Conservation (phyloP, 352 stramenopile species). For the Aphanomyces cochlioides region DNA sequence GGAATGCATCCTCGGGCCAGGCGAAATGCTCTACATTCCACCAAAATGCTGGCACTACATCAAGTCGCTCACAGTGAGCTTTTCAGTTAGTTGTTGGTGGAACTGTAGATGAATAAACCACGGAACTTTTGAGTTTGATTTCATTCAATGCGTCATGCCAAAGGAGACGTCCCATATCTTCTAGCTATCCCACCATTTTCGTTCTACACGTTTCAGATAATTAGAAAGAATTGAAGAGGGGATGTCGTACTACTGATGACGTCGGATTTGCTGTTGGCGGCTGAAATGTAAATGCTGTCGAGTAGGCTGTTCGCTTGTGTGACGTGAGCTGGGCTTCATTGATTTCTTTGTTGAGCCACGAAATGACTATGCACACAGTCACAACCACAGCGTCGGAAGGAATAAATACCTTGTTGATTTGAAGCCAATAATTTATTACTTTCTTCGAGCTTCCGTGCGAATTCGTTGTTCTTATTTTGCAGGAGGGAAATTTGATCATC, state of each 20-base stretch:
- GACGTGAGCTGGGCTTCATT: slow-evolving; percentile 82
- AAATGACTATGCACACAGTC: slow-evolving; percentile 55
- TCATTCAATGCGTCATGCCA: too few relatives aligned
- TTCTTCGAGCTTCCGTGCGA: slow-evolving; percentile 83
- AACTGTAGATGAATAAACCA: neutral
- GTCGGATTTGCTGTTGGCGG: slow-evolving; percentile 36
- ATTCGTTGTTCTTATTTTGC: slow-evolving; percentile 59
- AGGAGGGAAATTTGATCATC: slow-evolving; percentile 52
- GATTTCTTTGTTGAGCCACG: slow-evolving; percentile 90
- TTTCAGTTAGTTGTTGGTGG: slow-evolving; percentile 86
- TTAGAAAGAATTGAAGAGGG: neutral
- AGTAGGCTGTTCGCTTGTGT: slow-evolving; percentile 57
- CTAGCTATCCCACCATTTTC: too few relatives aligned
- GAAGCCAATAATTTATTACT: slow-evolving; percentile 84
- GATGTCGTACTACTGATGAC: neutral
- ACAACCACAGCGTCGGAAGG: neutral
- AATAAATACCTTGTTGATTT: slow-evolving; percentile 77
- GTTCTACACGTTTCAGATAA: too few relatives aligned
- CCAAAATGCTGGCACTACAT: slow-evolving; percentile 87
- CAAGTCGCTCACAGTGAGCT: slow-evolving; percentile 67
- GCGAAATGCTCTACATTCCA: slow-evolving; percentile 87
- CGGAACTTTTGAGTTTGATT: too few relatives aligned
- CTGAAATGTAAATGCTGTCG: slow-evolving; percentile 64
- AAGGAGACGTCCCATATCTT: too few relatives aligned
- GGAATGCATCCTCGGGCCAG: slow-evolving; percentile 64